Evolutionary conservation across 129 eudicot species (phyloP).

Genomic region (Scalesia atractyloides): DNA sequence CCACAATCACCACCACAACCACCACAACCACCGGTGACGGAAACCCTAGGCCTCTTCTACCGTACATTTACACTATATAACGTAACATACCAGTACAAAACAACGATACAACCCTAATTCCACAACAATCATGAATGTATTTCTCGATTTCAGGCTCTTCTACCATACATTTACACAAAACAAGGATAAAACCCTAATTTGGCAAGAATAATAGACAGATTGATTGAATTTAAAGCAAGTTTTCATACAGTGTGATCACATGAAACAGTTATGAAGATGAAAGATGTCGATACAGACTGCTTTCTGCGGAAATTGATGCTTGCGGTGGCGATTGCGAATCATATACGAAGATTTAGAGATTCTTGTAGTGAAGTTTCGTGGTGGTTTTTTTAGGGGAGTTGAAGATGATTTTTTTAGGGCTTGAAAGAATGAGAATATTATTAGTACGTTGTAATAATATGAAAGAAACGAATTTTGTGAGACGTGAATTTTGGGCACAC

Average conservation of each 20-base stretch:
- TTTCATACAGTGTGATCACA: constrained; percentile 23
- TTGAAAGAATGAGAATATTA: constrained; percentile 15
- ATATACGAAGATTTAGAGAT: constrained; percentile 8
- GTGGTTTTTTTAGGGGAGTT: constrained; percentile 16
- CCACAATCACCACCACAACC: constrained; percentile 44
- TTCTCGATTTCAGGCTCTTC: not conserved
- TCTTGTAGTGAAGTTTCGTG: constrained; percentile 9
- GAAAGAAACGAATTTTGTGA: constrained; percentile 48
- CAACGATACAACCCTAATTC: constrained; percentile 37
- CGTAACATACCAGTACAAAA: constrained; percentile 30
- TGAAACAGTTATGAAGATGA: constrained; percentile 3
- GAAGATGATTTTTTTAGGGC: constrained; percentile 56
- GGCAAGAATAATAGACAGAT: no score
- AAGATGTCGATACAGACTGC: not conserved
- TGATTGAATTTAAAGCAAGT: not conserved
- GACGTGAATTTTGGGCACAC: constrained; percentile 49
- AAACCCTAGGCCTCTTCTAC: constrained; percentile 70
- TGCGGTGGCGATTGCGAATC: constrained; percentile 28
- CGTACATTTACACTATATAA: constrained; percentile 57
- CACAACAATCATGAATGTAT: constrained; percentile 25
- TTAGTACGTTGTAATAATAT: no score
- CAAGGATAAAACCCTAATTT: no score
- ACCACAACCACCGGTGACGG: constrained; percentile 37
- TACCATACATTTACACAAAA: no score
- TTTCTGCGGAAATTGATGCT: constrained; percentile 25